Evolutionary conservation across 257 asterid genomes (phyloP), one percentile per base, ranked within the genome.

Genomic region (Salvia splendens): DNA sequence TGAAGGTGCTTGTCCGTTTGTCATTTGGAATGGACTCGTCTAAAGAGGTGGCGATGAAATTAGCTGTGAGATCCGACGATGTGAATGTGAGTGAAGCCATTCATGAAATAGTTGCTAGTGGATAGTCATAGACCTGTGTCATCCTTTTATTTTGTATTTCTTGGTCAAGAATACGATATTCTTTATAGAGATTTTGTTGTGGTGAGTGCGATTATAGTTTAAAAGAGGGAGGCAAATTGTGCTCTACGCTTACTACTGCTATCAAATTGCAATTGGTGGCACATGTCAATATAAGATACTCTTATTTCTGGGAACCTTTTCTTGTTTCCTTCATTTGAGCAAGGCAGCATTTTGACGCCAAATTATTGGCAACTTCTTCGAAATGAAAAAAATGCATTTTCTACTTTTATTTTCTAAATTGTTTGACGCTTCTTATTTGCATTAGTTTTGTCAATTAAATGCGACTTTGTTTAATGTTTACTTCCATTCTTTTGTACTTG

Each of bases 41-140:
- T 8, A 94, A 87, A 77, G 99, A 94, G 68, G 99, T 94, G 45
- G 99, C 99, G 0, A 94, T 94, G 99, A 94, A 94, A 73, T 77
- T 94, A 82, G 86, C 89, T 2, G 99, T 87, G 74, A 91, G 98
- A 83, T 86, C 99, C 0, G 97, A 94, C 28, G 96, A 94, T 53
- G 86, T 73, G 72, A 84, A 69, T 49, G 94, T 89, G 42, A 89
- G 99, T 38, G 93, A 86, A 38, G 92, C 98, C 17, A 83, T 94
- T 58, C 99, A 94, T 69, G 99, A 94, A 76, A 87, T 94, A 41
- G 96, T 94, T 69, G 96, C 92, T 60, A 89, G 96, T 78, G 98
- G 98, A 64, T 94, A 83, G 41, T 14, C 43, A 38, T 38, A 38
- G 73, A 51, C 67, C 11, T 59, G 1, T 43, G 45, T 28, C 42